Base-by-base conservation (phyloP, 257 asterid genomes). In the Marsdenia floribunda region DNA sequence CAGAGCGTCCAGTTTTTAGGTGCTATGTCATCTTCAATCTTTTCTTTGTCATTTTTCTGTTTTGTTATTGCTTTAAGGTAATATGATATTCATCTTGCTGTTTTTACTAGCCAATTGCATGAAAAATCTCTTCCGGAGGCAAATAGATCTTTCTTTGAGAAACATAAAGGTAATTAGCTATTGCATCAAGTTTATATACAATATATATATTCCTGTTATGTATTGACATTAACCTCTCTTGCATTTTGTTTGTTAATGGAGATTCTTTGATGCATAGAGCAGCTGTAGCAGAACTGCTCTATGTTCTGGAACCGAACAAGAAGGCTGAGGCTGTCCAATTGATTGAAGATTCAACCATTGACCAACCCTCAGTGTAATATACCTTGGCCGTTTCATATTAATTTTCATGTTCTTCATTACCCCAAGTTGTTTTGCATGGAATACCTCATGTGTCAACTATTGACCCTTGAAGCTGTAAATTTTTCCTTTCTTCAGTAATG, bases 231-330 rank as follows among this genome's bases (percentile, higher is more conserved):
- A 68, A 68, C 64, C 49, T 57, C 68, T 67, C 49, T 68, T 38
- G 16, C 73, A 38, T 76, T 68, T 63, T 15, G 66, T 81, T 71
- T 69, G 69, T 59, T 63, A 75, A 79, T 81, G 74, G 88, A 94
- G 99, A 88, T 83, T 89, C 96, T 18, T 78, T 92, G 87, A 82
- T 78, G 82, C 96, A 90, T 80, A 92, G 96, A 80, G 95, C 96
- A 59, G 97, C 99, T 71, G 97, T 74, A 55, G 97, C 99, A 44
- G 99, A 94, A 88, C 87, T 92, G 96, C 75, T 87, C 59, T 82
- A 82, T 86, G 86, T 92, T 76, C 78, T 90, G 76, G 97, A 92
- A 76, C 92, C 99, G 73, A 89, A 80, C 83, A 92, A 85, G 89
- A 92, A 87, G 82, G 80, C 80, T 46, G 96, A 88, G 77, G 96